Evolutionary conservation across 2,329 filamentous ascomycete genomes (phyloP).

Genomic region (Harringtonia aguacate): DNA sequence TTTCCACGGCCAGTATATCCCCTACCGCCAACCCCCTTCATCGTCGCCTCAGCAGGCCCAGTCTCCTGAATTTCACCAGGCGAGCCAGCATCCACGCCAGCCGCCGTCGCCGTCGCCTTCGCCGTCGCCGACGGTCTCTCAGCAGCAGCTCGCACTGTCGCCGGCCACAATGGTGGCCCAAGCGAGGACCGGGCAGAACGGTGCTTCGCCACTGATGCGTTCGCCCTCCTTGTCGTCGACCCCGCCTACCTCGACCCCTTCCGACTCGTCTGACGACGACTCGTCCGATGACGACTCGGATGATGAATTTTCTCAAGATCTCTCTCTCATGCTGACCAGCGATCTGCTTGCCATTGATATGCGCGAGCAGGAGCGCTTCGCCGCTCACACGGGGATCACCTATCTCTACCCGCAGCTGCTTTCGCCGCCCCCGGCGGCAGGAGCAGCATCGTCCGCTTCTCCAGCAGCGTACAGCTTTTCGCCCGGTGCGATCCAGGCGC

Average conservation of each 20-base stretch:
- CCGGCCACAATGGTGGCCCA: not conserved
- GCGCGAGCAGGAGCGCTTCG: slow-evolving; percentile 25
- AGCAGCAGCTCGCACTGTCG: slow-evolving; percentile 1
- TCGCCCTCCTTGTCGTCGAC: slow-evolving; percentile 1
- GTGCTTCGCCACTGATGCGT: not conserved
- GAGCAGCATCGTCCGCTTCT: not conserved
- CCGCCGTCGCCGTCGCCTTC: not conserved
- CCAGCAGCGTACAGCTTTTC: not conserved
- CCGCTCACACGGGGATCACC: slow-evolving; percentile 28
- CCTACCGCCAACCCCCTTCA: slow-evolving; percentile 9
- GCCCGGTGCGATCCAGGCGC: not conserved
- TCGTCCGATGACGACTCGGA: slow-evolving; percentile 22
- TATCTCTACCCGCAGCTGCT: slow-evolving; percentile 23
- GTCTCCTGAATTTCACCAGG: slow-evolving; percentile 3
- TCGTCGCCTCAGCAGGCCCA: slow-evolving; percentile 9
- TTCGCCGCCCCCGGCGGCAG: slow-evolving; percentile 9
- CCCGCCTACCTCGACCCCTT: not conserved
- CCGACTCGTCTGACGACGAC: not conserved
- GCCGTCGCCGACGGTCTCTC: not conserved
- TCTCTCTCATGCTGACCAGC: slow-evolving; percentile 41
- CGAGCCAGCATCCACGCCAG: not conserved
- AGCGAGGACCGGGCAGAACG: not conserved
- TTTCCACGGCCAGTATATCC: slow-evolving; percentile 2
- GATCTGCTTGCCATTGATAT: slow-evolving; percentile 40
- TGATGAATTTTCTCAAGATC: slow-evolving; percentile 20